Evolutionary conservation across 768 basidiomycete genomes (phyloP), one percentile per base, ranked within the genome.

Genomic region (Amanita phalloides): DNA sequence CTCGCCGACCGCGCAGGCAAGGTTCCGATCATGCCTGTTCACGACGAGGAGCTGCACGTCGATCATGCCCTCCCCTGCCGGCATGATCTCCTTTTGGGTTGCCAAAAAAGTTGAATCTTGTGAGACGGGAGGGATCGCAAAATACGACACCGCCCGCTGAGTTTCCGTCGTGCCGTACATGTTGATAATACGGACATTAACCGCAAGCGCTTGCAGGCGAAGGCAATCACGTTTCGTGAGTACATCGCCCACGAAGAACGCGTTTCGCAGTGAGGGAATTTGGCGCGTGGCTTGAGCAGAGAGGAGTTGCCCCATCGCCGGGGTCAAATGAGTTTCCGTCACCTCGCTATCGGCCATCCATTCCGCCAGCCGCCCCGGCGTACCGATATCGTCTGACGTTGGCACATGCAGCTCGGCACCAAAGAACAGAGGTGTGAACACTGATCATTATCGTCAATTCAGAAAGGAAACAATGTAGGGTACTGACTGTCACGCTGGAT

Each of bases 161-260:
- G 96, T 98, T 69, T 99, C 96, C 20, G 96, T 99, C 6, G 96
- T 98, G 13, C 96, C 96, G 66, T 97, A 99, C 96, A 99, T 99
- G 74, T 99, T 99, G 67, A 98, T 84, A 63, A 99, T 97, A 32
- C 82, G 75, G 11, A 94, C 92, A 59, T 98, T 96, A 10, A 81
- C 71, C 2, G 95, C 96, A 45, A 99, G 83, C 2, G 88, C 76
- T 65, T 99, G 96, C 2, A 99, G 77, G 33, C 96, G 88, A 38
- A 87, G 79, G 61, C 95, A 98, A 66, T 99, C 96, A 41, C 96
- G 88, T 68, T 98, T 99, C 55, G 96, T 98, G 51, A 99, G 82
- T 39, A 98, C 83, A 63, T 99, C 96, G n/a, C 96, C 96, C 42
- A 99, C 96, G 64, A 99, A 98, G 74, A 99, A 98, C 8, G 96